Evolutionary conservation across 2,329 filamentous ascomycete genomes (phyloP).

Genomic region (Fusarium chaquense): DNA sequence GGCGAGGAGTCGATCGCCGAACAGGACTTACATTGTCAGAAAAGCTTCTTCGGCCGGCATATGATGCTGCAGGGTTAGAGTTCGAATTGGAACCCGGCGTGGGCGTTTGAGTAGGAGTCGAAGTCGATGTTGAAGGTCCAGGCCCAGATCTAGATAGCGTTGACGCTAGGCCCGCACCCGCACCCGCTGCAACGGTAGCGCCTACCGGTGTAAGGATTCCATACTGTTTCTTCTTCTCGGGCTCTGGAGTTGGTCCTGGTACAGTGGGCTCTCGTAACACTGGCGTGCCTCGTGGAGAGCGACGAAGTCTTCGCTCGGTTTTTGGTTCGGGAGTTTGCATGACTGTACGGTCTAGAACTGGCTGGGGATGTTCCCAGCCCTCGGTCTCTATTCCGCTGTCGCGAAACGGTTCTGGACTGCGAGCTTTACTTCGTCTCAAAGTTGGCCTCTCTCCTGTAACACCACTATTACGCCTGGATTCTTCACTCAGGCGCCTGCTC

Average conservation of each 20-base stretch:
- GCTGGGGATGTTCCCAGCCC: conserved; percentile 57
- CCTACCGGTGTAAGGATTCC: conserved; percentile 43
- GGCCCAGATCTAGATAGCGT: conserved; percentile 25
- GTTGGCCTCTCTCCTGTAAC: conserved; percentile 58
- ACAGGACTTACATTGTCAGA: conserved; percentile 52
- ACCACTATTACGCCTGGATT: conserved; percentile 64
- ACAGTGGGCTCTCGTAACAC: conserved; percentile 56
- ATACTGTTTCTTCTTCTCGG: conserved; percentile 57
- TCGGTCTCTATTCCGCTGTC: conserved; percentile 70
- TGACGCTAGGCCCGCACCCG: conserved; percentile 34
- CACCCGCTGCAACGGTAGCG: conserved; percentile 27
- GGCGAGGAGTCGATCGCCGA: conserved; percentile 41
- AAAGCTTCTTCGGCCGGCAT: conserved; percentile 49
- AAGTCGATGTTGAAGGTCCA: conserved; percentile 24
- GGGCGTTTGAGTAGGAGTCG: conserved; percentile 28
- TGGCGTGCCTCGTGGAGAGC: conserved; percentile 55
- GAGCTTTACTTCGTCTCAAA: conserved; percentile 52
- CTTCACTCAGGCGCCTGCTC: conserved; percentile 52
- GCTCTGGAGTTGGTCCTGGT: conserved; percentile 57
- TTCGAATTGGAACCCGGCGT: conserved; percentile 30
- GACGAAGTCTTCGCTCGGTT: conserved; percentile 47
- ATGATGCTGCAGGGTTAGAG: conserved; percentile 20
- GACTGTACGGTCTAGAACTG: conserved; percentile 34
- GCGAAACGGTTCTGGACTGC: conserved; percentile 55
- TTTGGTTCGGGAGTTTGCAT: conserved; percentile 48